These are phyloP conservation scores for Porphyrellus cyaneotinctus DNA, from an alignment of 768 basidiomycete species.

Conservation along the genomic window DNA sequence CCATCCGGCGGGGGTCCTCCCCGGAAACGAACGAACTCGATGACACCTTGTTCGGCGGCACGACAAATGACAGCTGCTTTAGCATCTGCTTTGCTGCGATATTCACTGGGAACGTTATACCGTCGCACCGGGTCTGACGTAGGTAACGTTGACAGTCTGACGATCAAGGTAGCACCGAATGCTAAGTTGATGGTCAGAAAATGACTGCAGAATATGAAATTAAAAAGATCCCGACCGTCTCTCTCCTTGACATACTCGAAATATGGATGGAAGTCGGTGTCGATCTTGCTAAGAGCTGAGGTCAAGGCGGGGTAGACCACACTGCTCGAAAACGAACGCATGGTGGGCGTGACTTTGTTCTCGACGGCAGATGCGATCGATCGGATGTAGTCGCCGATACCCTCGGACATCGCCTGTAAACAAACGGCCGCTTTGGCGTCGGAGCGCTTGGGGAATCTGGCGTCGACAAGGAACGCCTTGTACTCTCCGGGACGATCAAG, in stretches of 20 bases:
- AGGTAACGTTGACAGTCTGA: conserved; percentile 37
- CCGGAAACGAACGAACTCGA: conserved; percentile 58
- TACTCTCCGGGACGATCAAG: conserved; percentile 50
- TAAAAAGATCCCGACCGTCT: conserved; percentile 43
- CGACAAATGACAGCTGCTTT: conserved; percentile 50
- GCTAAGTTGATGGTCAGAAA: conserved; percentile 36
- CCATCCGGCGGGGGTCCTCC: conserved; percentile 41
- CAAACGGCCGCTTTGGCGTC: conserved; percentile 72
- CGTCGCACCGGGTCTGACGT: conserved; percentile 34
- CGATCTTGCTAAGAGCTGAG: conserved; percentile 44
- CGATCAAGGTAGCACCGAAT: conserved; percentile 48
- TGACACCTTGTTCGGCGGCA: conserved; percentile 51
- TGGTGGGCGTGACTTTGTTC: conserved; percentile 41
- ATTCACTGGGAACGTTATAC: conserved; percentile 47
- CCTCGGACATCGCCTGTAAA: conserved; percentile 60
- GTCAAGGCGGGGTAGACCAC: conserved; percentile 44
- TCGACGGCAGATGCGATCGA: conserved; percentile 41
- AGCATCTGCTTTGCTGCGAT: conserved; percentile 58
- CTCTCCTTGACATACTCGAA: conserved; percentile 43
- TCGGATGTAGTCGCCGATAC: conserved; percentile 54
- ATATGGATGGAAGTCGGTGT: conserved; percentile 34
- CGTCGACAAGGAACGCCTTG: conserved; percentile 60
- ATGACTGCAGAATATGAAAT: background rate
- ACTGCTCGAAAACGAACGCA: conserved; percentile 42
- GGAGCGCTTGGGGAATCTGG: conserved; percentile 51